These are phyloP conservation scores for Keqinozyma sinolaborantium DNA, from an alignment of 1,139 yeast species.

Conservation along the genomic window DNA sequence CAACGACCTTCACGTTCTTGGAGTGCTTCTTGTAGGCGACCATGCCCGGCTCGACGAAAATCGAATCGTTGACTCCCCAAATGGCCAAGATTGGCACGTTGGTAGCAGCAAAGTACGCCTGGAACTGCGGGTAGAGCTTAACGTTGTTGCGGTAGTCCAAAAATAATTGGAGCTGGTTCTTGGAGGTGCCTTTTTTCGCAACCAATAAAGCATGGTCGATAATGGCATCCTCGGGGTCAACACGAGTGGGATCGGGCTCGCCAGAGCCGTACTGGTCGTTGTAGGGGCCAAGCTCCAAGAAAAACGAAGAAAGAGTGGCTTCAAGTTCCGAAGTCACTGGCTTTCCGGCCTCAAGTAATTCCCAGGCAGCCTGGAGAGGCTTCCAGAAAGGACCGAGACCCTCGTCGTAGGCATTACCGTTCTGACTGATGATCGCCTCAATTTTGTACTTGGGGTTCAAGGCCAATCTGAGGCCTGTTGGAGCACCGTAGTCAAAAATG, in stretches of 20 bases:
- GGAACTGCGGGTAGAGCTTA: constrained; percentile 31
- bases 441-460: constrained; percentile 24
- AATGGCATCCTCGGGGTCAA: constrained; percentile 29
- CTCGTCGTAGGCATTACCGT: constrained; percentile 42
- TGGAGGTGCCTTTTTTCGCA: constrained; percentile 17
- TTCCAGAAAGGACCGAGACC: constrained; percentile 37
- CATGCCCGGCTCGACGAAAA: constrained; percentile 32
- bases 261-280: constrained; percentile 27
- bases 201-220: constrained; percentile 24
- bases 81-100: constrained; percentile 32
- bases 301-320: constrained; percentile 8
- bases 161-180: constrained; percentile 29
- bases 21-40: constrained; percentile 31
- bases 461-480: constrained; percentile 34
- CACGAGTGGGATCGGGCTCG: constrained; percentile 14
- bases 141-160: constrained; percentile 33
- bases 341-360: constrained; percentile 7
- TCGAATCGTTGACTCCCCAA: constrained; percentile 43
- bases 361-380: constrained; percentile 29
- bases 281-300: constrained; percentile 13
- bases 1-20: constrained; percentile 19
- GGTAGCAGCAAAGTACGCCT: constrained; percentile 25
- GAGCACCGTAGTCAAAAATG: constrained; percentile 44
- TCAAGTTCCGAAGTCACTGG: constrained; percentile 11
- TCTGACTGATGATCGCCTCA: constrained; percentile 31